phyloP scores from a whole-genome alignment of 345 rosid species.

The Bruguiera parviflora region DNA sequence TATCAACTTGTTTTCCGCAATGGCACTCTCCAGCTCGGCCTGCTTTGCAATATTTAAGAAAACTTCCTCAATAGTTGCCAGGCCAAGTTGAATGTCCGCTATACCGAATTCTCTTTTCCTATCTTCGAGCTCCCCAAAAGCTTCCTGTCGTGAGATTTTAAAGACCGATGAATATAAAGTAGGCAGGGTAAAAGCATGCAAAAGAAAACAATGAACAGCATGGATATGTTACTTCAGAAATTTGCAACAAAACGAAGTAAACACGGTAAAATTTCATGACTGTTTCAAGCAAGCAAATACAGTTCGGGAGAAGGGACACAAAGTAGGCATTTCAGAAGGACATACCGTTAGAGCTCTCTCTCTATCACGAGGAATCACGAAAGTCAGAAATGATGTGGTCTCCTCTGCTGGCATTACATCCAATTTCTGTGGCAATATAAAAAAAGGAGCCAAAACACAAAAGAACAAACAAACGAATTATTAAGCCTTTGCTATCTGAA shows the following conservation, averaged over 20 bases:
- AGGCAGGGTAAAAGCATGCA: neutral
- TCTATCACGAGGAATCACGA: slow-evolving; percentile 74
- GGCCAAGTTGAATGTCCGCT: slow-evolving; percentile 82
- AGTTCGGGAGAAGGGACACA: neutral
- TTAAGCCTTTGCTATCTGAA: neutral
- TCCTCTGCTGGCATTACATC: slow-evolving; percentile 64
- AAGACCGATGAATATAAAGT: neutral
- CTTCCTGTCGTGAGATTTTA: slow-evolving; percentile 33
- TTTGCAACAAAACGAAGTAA: too few species aligned
- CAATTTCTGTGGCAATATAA: slow-evolving; percentile 44
- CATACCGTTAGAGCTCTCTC: slow-evolving; percentile 63
- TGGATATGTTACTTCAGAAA: too few species aligned
- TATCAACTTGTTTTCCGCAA: slow-evolving; percentile 62
- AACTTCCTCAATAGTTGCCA: slow-evolving; percentile 89
- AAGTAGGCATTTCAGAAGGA: slow-evolving; percentile 4
- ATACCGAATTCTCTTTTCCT: slow-evolving; percentile 64
- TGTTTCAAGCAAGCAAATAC: too few species aligned
- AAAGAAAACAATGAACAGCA: neutral
- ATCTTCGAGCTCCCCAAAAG: slow-evolving; percentile 68
- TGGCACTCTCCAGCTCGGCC: slow-evolving; percentile 89
- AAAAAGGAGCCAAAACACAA: neutral
- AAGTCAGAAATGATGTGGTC: slow-evolving; percentile 66
- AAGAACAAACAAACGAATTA: neutral
- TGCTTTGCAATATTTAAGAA: slow-evolving; percentile 84
- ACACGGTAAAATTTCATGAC: too few species aligned